Evolutionary conservation across 345 rosid species (phyloP).

Genomic region (Carallia pectinifolia): DNA sequence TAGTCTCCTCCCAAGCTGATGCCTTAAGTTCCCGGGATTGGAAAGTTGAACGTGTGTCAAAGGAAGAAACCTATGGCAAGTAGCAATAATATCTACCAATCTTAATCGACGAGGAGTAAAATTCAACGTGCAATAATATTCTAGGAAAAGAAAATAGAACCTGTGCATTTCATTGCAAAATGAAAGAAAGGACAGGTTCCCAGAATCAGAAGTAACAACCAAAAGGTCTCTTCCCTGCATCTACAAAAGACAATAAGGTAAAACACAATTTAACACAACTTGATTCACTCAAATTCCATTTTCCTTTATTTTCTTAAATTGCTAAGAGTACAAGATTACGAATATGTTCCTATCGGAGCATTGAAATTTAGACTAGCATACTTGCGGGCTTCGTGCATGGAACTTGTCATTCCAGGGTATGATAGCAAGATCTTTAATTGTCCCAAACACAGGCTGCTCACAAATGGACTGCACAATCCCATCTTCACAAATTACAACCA

Average conservation of each 20-base stretch:
- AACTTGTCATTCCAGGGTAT: constrained; percentile 63
- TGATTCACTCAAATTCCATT: too few relatives aligned
- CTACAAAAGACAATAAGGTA: constrained; percentile 35
- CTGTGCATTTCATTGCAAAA: constrained; percentile 98
- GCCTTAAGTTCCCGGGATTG: constrained; percentile 72
- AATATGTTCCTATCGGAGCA: not conserved
- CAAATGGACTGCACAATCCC: constrained; percentile 74
- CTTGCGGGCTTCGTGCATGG: constrained; percentile 48
- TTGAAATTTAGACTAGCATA: constrained; percentile 4
- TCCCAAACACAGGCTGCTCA: constrained; percentile 87
- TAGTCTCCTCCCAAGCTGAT: constrained; percentile 84
- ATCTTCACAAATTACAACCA: constrained; percentile 71
- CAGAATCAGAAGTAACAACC: constrained; percentile 95
- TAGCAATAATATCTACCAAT: not conserved
- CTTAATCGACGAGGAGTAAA: not conserved
- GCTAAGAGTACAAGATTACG: not conserved
- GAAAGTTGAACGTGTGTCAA: constrained; percentile 80
- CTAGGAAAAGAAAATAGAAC: constrained; percentile 34
- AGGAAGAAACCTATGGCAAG: constrained; percentile 70
- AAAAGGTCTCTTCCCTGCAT: constrained; percentile 73
- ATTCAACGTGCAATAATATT: constrained; percentile 14
- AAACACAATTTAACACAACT: not conserved
- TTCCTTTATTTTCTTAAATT: not conserved
- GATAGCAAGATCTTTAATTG: constrained; percentile 77
- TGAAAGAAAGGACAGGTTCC: constrained; percentile 87